Evolutionary conservation across 768 basidiomycete species (phyloP).

Genomic region (Suillus americanus): DNA sequence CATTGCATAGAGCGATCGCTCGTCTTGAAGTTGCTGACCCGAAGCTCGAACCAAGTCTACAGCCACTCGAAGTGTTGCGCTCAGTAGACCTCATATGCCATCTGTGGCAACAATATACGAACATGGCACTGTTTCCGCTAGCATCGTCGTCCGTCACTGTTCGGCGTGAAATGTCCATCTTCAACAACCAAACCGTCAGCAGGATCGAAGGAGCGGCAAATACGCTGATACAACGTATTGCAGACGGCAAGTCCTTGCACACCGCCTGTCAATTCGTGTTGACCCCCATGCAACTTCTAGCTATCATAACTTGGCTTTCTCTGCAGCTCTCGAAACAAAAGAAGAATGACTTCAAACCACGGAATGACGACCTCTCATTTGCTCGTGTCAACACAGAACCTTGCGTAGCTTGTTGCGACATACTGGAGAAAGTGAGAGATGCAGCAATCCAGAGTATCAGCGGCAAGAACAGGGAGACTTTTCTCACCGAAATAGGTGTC

Average conservation of each 20-base stretch:
- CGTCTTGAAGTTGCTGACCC: constrained; percentile 72
- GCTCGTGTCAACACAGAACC: constrained; percentile 95
- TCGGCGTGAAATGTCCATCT: constrained; percentile 89
- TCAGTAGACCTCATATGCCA: constrained; percentile 87
- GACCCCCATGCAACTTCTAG: constrained; percentile 35
- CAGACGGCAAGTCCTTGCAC: constrained; percentile 61
- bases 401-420: constrained; percentile 82
- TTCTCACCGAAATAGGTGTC: constrained; percentile 91
- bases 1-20: constrained; percentile 55
- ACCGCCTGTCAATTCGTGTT: not conserved
- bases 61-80: constrained; percentile 62
- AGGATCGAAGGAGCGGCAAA: constrained; percentile 85
- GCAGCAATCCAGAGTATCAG: constrained; percentile 73
- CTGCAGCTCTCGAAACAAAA: constrained; percentile 87
- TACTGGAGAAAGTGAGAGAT: constrained; percentile 78
- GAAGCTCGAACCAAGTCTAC: constrained; percentile 79
- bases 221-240: constrained; percentile 71
- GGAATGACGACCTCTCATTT: constrained; percentile 94
- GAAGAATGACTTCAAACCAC: constrained; percentile 94
- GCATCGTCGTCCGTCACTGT: constrained; percentile 83
- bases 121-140: constrained; percentile 85
- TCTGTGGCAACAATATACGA: constrained; percentile 96
- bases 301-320: constrained; percentile 71
- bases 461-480: constrained; percentile 90
- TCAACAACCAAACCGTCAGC: constrained; percentile 85